Conservation (phyloP, 1,284 basidiomycete genomes). For the Cryptococcus sp. region DNA sequence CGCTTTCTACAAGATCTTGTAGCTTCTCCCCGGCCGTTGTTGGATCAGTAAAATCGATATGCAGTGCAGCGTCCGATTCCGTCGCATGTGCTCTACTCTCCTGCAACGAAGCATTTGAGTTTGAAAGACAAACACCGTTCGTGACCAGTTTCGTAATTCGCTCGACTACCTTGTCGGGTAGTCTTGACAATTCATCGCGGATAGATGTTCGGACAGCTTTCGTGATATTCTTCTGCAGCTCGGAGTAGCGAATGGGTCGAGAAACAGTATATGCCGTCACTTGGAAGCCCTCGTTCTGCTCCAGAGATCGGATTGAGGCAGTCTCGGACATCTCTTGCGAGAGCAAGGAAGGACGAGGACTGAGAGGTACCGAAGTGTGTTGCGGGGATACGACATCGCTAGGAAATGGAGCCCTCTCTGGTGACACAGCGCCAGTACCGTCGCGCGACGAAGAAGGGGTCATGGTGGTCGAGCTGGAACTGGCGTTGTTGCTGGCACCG, state of each 20-base stretch:
- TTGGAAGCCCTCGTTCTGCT: conserved; percentile 33
- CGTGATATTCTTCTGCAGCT: conserved; percentile 59
- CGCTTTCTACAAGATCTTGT: conserved; percentile 67
- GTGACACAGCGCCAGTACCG: conserved; percentile 1
- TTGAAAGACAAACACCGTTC: conserved; percentile 13
- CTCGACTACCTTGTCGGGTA: conserved; percentile 63
- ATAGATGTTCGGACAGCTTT: conserved; percentile 60
- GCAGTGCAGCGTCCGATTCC: conserved; percentile 8
- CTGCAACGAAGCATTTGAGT: not conserved
- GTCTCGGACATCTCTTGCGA: conserved; percentile 20
- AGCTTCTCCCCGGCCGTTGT: conserved; percentile 55
- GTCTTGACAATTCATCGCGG: conserved; percentile 52
- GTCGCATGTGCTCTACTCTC: not conserved
- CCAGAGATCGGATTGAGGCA: conserved; percentile 15
- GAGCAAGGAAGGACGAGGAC: conserved; percentile 33
- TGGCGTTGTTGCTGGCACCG: conserved; percentile 18
- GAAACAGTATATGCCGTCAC: conserved; percentile 43
- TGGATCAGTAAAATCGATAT: conserved; percentile 37
- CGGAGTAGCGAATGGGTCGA: conserved; percentile 41
- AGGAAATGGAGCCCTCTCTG: not conserved
- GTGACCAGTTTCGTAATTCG: conserved; percentile 51
- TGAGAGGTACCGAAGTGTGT: conserved; percentile 36
- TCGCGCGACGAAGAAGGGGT: conserved; percentile 2
- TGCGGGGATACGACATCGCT: conserved; percentile 56
- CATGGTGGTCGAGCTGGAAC: conserved; percentile 3